Base-by-base conservation (phyloP, 2,329 filamentous ascomycete species). In the Aspergillus flavus region DNA sequence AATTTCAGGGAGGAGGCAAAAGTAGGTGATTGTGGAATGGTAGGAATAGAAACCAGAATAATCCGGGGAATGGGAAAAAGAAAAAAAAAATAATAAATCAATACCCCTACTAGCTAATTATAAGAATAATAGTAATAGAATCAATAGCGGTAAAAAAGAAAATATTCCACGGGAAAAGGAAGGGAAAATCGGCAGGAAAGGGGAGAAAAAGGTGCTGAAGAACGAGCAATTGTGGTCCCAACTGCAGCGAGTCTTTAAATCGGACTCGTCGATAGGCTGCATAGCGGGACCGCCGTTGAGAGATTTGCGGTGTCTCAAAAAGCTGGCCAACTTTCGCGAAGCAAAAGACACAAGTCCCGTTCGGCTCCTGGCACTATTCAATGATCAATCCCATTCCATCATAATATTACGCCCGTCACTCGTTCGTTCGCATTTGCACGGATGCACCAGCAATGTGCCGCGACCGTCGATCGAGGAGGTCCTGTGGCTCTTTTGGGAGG, bases 221-320 rank as follows among this genome's bases (percentile, higher is more conserved):
- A 55, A 55, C 23, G 52, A 55, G 21, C 16, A 23, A 39, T 12
- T 52, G 52, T 39, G 52, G 52, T 55, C 34, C 32, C 32, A 19
- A 52, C 34, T 12, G 30, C 30, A 54, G 26, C 26, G 26, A n/a
- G 11, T 14, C 19, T 54, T 54, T 34, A 6, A 34, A 54, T 54
- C 52, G 10, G 52, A 55, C 52, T 55, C 52, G 52, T 55, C 52
- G 23, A 55, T 14, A 6, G 52, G n/a, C 19, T 23, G 12, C 32
- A 55, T 36, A 55, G 52, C 52, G 52, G 32, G 32, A 55, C 52
- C 52, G 52, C 52, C 52, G 52, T 55, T 55, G 52, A 39, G 23
- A 55, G 50, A 39, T 23, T 21, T 55, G 52, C 52, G 52, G 52
- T 55, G 52, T 39, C 52, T 52, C 2, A 32, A 52, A 32, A 32